Conservation (phyloP, 805 yeast genomes). For the Ascoidea rubescens region DNA sequence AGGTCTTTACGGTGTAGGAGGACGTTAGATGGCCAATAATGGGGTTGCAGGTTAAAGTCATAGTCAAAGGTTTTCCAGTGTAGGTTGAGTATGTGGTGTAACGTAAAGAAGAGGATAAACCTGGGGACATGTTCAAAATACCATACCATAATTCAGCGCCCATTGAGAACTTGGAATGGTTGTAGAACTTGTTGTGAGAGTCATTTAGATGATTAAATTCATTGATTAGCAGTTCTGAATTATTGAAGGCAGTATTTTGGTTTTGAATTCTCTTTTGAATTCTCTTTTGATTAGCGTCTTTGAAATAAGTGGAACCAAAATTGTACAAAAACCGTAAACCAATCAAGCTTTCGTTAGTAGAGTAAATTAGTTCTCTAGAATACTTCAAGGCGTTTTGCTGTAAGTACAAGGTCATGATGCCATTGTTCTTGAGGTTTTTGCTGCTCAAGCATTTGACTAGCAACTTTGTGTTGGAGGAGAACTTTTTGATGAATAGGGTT, state of each 20-base stretch:
- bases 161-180: conserved; percentile 50
- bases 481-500: conserved; percentile 65
- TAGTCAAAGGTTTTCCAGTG: conserved; percentile 79
- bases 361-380: conserved; percentile 63
- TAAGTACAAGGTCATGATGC: conserved; percentile 50
- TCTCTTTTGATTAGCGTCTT: conserved; percentile 20
- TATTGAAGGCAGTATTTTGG: conserved; percentile 3
- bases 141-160: conserved; percentile 92
- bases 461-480: conserved; percentile 47
- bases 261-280: conserved; percentile 12
- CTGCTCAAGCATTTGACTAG: conserved; percentile 66
- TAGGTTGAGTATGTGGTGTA: conserved; percentile 77
- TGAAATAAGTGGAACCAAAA: conserved; percentile 23
- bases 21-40: conserved; percentile 80
- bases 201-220: conserved; percentile 1
- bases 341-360: conserved; percentile 69
- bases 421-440: conserved; percentile 36
- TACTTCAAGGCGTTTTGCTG: conserved; percentile 53
- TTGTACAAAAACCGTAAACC: conserved; percentile 76
- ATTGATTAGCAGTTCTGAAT: conserved; percentile 2
- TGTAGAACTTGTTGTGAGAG: conserved; percentile 26
- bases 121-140: conserved; percentile 72
- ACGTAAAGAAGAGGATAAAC: conserved; percentile 71
- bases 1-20: conserved; percentile 75
- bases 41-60: conserved; percentile 82